A percentile compares a stretch with the other conserved stretches of the same genome.
Evolutionary conservation across 2,329 filamentous ascomycete species (phyloP).

Genomic region (Hirsutella rhossiliensis): DNA sequence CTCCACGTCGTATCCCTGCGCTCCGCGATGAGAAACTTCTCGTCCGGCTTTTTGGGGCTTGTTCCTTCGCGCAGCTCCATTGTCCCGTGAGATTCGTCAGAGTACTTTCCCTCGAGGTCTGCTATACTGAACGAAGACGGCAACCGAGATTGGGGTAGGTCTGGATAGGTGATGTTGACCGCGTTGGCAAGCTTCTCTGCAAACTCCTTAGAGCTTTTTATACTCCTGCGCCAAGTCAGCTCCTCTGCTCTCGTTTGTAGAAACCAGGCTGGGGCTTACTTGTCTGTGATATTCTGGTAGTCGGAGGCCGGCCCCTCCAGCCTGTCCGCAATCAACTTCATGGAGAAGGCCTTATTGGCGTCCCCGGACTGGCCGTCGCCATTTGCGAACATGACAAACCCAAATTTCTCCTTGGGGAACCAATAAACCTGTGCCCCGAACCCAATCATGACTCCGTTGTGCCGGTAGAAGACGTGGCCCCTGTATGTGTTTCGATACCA

Average conservation of each 20-base stretch:
- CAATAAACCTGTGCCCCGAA: slow-evolving; percentile 17
- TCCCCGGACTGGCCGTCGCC: slow-evolving; percentile 25
- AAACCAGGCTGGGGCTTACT: slow-evolving; percentile 8
- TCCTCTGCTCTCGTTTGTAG: neutral
- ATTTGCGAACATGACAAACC: slow-evolving; percentile 25
- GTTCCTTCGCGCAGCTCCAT: slow-evolving; percentile 8
- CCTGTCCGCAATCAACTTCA: slow-evolving; percentile 18
- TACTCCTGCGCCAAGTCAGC: slow-evolving; percentile 4
- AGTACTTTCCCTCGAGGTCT: slow-evolving; percentile 27
- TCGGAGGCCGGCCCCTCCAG: slow-evolving; percentile 9
- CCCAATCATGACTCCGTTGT: slow-evolving; percentile 15
- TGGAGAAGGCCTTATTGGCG: slow-evolving; percentile 12
- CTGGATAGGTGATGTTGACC: slow-evolving; percentile 23
- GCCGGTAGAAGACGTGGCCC: slow-evolving; percentile 15
- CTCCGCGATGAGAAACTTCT: slow-evolving; percentile 12
- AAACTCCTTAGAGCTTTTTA: neutral
- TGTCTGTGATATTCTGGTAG: slow-evolving; percentile 8
- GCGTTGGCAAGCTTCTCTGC: slow-evolving; percentile 15
- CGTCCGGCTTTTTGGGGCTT: slow-evolving; percentile 2
- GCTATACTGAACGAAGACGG: slow-evolving; percentile 22
- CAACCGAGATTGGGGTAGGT: slow-evolving; percentile 19
- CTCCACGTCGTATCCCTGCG: slow-evolving; percentile 12
- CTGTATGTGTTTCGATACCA: slow-evolving; percentile 15
- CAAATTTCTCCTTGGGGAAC: slow-evolving; percentile 19
- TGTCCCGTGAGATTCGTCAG: slow-evolving; percentile 26